Evolutionary conservation across 345 rosid genomes (phyloP).

Genomic region (Aquilaria sinensis): DNA sequence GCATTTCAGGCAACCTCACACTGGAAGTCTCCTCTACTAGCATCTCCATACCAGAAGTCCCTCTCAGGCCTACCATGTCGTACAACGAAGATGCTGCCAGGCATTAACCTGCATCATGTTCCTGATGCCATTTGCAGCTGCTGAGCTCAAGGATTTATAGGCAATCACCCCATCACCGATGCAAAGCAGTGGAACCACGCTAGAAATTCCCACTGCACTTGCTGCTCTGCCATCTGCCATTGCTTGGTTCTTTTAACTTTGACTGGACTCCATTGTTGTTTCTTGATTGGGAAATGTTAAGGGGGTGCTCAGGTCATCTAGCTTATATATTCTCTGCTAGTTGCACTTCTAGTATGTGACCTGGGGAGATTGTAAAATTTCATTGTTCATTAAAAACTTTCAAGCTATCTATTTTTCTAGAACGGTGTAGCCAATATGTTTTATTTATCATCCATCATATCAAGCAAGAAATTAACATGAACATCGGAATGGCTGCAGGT

Average conservation of each 20-base stretch:
- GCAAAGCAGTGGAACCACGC: slow-evolving; percentile 24
- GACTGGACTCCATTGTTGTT: not conserved
- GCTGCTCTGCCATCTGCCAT: slow-evolving; percentile 18
- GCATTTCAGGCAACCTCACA: too few relatives aligned
- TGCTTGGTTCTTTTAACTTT: slow-evolving; percentile 26
- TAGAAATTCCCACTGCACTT: slow-evolving; percentile 20
- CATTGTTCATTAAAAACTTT: slow-evolving; percentile 1
- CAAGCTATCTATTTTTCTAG: not conserved
- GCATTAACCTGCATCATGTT: slow-evolving; percentile 14
- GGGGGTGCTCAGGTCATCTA: not conserved
- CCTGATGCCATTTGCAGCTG: slow-evolving; percentile 9
- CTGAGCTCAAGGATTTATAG: slow-evolving; percentile 19
- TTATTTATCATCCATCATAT: not conserved
- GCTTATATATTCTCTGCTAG: not conserved
- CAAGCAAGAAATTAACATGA: not conserved
- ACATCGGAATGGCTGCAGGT: not conserved
- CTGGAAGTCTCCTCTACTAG: too few relatives aligned
- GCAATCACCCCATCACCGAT: slow-evolving; percentile 28
- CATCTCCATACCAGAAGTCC: too few relatives aligned
- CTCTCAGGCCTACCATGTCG: too few relatives aligned
- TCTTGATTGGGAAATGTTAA: not conserved
- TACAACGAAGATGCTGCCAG: too few relatives aligned
- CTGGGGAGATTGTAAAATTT: slow-evolving; percentile 5
- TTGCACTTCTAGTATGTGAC: not conserved
- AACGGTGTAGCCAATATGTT: not conserved